These are phyloP conservation scores for Pelargonium australe DNA, from an alignment of 441 rosid genomes.

Conservation along the genomic window DNA sequence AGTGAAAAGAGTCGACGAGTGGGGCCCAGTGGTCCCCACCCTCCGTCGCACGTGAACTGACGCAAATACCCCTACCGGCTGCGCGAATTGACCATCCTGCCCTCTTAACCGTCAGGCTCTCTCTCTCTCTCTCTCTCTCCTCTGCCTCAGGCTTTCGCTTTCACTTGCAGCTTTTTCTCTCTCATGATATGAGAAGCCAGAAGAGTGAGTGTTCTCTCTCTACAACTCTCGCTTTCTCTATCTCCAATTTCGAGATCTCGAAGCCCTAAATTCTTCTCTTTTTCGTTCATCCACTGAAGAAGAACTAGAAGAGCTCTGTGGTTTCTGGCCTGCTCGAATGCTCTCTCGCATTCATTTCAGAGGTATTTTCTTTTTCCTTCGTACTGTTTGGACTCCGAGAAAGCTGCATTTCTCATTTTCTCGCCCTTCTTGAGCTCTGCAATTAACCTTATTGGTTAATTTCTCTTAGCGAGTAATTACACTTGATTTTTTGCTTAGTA, in stretches of 20 bases:
- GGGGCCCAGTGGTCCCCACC: neutral
- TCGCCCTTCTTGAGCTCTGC: neutral
- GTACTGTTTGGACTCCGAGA: slow-evolving; percentile 12
- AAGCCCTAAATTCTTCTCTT: slow-evolving; percentile 11
- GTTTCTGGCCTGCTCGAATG: neutral
- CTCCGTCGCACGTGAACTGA: neutral
- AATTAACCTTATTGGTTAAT: neutral
- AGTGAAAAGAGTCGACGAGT: neutral
- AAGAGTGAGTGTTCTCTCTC: neutral
- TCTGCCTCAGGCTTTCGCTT: neutral
- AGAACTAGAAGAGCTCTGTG: neutral
- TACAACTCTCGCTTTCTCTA: slow-evolving; percentile 3
- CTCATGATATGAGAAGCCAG: neutral
- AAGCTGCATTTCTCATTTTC: neutral
- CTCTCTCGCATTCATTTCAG: neutral
- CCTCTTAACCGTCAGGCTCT: neutral
- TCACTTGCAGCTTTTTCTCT: slow-evolving; percentile 7
- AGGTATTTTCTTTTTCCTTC: neutral
- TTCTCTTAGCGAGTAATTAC: neutral
- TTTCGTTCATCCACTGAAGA: neutral
- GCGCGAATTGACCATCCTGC: neutral
- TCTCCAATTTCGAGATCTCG: slow-evolving; percentile 13
- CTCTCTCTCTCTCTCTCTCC: neutral
- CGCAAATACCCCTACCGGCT: neutral
- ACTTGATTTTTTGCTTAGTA: neutral